phyloP scores from a whole-genome alignment of 1,284 basidiomycete species.

The Irpex rosettiformis region DNA sequence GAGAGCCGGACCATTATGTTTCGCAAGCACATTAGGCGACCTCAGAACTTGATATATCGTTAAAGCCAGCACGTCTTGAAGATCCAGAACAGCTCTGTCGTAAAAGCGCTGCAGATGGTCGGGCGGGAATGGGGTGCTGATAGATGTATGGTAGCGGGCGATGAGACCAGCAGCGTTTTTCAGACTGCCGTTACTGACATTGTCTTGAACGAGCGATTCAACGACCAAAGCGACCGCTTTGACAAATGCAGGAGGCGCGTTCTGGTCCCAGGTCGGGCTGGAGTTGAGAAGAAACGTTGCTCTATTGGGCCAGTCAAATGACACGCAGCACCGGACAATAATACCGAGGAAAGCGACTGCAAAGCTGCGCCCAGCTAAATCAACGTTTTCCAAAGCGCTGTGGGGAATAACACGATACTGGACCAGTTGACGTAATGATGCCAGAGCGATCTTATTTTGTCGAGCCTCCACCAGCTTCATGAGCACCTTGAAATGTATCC shows the following conservation, averaged over 20 bases:
- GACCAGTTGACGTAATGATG: slow-evolving; percentile 31
- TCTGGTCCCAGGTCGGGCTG: slow-evolving; percentile 6
- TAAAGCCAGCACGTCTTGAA: slow-evolving; percentile 16
- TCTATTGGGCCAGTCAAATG: slow-evolving; percentile 45
- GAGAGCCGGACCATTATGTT: slow-evolving; percentile 46
- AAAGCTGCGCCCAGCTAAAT: slow-evolving; percentile 17
- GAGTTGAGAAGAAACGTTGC: slow-evolving; percentile 34
- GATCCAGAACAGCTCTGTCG: slow-evolving; percentile 16
- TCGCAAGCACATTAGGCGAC: slow-evolving; percentile 24
- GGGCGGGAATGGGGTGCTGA: slow-evolving; percentile 12
- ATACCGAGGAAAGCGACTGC: slow-evolving; percentile 4
- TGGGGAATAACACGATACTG: slow-evolving; percentile 30
- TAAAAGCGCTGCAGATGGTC: slow-evolving; percentile 27
- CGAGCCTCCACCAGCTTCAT: slow-evolving; percentile 15
- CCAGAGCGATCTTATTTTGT: slow-evolving; percentile 17
- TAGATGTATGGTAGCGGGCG: not conserved
- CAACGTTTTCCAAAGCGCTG: slow-evolving; percentile 35
- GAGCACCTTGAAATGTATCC: slow-evolving; percentile 19
- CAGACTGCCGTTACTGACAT: not conserved
- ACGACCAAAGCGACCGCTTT: slow-evolving; percentile 16
- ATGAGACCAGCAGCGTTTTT: not conserved
- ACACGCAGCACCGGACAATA: slow-evolving; percentile 35
- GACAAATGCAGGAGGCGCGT: slow-evolving; percentile 11
- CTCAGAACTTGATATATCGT: slow-evolving; percentile 34
- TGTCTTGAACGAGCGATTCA: not conserved